phyloP scores from a whole-genome alignment of 2,329 filamentous ascomycete genomes.

The Colletotrichum agaves region DNA sequence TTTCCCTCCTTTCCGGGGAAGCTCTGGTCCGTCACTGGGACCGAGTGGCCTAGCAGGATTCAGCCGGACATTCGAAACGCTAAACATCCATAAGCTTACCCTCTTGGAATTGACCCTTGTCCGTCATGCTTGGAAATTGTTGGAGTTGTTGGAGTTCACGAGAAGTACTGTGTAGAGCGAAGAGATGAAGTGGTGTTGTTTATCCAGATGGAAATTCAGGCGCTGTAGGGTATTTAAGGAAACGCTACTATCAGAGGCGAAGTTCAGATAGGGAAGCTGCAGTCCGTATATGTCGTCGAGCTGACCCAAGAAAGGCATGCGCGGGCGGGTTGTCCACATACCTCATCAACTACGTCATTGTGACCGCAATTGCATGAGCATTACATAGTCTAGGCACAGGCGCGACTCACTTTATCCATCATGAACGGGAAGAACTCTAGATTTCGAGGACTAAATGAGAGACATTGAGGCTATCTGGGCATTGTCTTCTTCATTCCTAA shows the following conservation, averaged over 20 bases:
- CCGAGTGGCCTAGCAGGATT: conserved; percentile 46
- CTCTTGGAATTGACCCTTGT: conserved; percentile 39
- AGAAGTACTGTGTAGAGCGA: neutral
- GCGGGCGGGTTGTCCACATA: conserved; percentile 27
- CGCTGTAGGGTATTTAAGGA: neutral
- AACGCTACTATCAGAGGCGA: neutral
- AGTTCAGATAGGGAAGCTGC: neutral
- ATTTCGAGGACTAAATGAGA: too few species aligned
- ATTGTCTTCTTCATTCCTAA: too few species aligned
- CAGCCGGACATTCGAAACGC: neutral
- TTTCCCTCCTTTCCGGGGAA: conserved; percentile 57
- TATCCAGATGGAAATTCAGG: too few species aligned
- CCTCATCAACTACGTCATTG: conserved; percentile 38
- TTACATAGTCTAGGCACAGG: conserved; percentile 20
- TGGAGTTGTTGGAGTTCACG: neutral
- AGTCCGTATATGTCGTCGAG: conserved; percentile 8
- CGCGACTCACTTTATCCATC: neutral
- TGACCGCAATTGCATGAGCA: conserved; percentile 28
- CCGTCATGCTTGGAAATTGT: conserved; percentile 15
- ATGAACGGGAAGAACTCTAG: neutral
- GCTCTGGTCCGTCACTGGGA: conserved; percentile 53
- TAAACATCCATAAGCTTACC: conserved; percentile 10
- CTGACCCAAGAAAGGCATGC: neutral
- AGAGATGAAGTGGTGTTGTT: neutral
- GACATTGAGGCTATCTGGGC: too few species aligned